Conservation (phyloP, 257 asterid genomes). For the Fraxinus pennsylvanica region DNA sequence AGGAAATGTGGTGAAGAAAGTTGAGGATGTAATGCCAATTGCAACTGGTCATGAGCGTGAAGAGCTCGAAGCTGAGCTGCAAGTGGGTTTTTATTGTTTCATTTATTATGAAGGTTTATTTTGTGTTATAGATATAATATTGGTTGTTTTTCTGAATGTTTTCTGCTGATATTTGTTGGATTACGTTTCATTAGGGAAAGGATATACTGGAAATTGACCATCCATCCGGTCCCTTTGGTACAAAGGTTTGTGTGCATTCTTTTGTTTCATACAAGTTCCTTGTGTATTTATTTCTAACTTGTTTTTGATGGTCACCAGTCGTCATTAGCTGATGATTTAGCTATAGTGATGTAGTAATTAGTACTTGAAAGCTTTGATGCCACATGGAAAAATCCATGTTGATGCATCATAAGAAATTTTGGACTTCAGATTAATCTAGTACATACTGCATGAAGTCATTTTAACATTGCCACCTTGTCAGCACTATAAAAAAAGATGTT, state of each 20-base stretch:
- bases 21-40: constrained; percentile 57
- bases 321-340: constrained; percentile 6
- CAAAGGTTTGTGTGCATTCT: constrained; percentile 62
- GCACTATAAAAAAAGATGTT: background rate
- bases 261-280: background rate
- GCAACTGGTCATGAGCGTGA: constrained; percentile 73
- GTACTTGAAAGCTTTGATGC: background rate
- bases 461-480: background rate
- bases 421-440: background rate
- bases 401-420: background rate
- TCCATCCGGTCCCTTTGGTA: constrained; percentile 90
- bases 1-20: constrained; percentile 43
- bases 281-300: background rate
- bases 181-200: constrained; percentile 50
- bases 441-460: background rate
- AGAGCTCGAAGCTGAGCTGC: constrained; percentile 57
- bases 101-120: background rate
- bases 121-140: background rate
- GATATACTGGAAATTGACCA: constrained; percentile 58
- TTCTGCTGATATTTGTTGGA: background rate
- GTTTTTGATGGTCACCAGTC: background rate
- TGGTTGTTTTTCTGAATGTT: background rate
- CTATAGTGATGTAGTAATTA: background rate
- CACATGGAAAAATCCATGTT: background rate
- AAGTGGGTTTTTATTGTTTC: constrained; percentile 32